Evolutionary conservation across 2,329 filamentous ascomycete genomes (phyloP).

Genomic region (Laburnicola sp.): DNA sequence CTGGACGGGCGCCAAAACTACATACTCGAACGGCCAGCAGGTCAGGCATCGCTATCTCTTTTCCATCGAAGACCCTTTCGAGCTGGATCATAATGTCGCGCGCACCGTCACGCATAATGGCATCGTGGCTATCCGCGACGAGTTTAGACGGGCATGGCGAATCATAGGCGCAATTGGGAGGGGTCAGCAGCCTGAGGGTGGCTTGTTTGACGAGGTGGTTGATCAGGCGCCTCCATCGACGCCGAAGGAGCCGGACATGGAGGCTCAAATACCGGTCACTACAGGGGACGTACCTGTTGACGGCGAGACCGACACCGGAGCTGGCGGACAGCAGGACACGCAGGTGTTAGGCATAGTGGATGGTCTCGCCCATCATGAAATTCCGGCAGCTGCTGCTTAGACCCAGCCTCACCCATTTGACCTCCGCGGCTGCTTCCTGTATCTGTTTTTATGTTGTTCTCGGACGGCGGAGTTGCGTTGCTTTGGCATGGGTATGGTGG

Average conservation of each 20-base stretch:
- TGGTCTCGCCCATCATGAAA: too few relatives aligned
- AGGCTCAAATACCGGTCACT: neutral
- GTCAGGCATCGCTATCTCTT: constrained; percentile 80
- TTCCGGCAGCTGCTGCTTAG: too few relatives aligned
- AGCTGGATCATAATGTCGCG: constrained; percentile 84
- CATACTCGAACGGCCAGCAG: constrained; percentile 64
- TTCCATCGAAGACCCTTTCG: constrained; percentile 90
- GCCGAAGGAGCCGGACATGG: neutral
- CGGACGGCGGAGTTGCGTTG: too few relatives aligned
- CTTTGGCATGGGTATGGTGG: too few relatives aligned
- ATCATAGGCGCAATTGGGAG: constrained; percentile 51
- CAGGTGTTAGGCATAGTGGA: too few relatives aligned
- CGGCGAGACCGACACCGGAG: too few relatives aligned
- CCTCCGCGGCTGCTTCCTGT: too few relatives aligned
- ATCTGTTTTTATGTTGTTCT: too few relatives aligned
- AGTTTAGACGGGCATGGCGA: constrained; percentile 78
- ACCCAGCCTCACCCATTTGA: too few relatives aligned
- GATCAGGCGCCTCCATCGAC: constrained; percentile 19
- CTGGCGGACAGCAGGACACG: too few relatives aligned
- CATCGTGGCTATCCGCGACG: constrained; percentile 78
- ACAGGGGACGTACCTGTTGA: neutral
- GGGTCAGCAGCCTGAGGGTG: constrained; percentile 33
- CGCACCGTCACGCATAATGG: constrained; percentile 82
- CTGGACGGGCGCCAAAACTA: constrained; percentile 82
- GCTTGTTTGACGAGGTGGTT: constrained; percentile 41